Conservation (phyloP, 257 asterid genomes). For the Gynochthodes officinalis region DNA sequence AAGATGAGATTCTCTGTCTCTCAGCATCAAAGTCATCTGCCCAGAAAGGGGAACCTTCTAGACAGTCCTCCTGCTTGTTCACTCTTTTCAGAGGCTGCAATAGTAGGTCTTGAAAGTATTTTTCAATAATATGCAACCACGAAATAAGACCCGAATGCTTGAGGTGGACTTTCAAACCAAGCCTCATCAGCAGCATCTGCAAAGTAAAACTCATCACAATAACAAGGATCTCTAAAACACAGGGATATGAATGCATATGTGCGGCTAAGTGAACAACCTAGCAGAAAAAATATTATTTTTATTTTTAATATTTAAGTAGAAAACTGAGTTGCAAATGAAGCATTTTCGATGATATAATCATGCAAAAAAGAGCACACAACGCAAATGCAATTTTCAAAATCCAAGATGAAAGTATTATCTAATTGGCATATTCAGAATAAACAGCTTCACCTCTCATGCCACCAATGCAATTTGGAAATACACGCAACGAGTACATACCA, state of each 20-base stretch:
- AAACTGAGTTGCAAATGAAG: too few species aligned
- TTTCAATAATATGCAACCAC: conserved; percentile 61
- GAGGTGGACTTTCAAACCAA: conserved; percentile 36
- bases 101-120: conserved; percentile 62
- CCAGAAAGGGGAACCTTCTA: conserved; percentile 81
- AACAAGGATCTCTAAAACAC: conserved; percentile 6
- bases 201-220: conserved; percentile 14
- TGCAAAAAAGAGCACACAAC: not conserved
- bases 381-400: too few species aligned
- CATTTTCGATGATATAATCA: not conserved
- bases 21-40: conserved; percentile 33
- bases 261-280: not conserved
- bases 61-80: conserved; percentile 32
- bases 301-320: not conserved
- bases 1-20: conserved; percentile 32
- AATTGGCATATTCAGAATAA: not conserved
- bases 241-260: not conserved
- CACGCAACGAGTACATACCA: not conserved
- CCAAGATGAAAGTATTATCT: too few species aligned
- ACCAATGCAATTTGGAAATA: not conserved
- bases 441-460: not conserved
- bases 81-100: conserved; percentile 43
- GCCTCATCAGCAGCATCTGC: conserved; percentile 79
- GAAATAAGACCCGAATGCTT: conserved; percentile 41
- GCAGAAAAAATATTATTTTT: not conserved